A percentile compares a stretch with the other conserved stretches of the same genome.
phyloP scores from a whole-genome alignment of 352 stramenopile genomes.

The Globisporangium nagaii region DNA sequence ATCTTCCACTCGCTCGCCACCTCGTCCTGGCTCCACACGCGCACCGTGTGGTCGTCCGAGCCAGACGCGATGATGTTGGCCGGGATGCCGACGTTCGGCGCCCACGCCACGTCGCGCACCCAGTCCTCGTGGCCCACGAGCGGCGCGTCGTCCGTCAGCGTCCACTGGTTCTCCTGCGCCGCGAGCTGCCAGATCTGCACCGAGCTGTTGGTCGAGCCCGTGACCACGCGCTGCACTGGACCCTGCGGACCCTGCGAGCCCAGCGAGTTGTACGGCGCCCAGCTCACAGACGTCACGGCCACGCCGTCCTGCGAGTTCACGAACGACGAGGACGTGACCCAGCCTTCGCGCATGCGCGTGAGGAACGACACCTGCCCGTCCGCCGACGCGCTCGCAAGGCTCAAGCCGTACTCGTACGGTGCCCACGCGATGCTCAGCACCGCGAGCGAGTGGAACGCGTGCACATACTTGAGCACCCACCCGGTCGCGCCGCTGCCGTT shows the following conservation, averaged over 20 bases:
- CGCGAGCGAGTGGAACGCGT: conserved; percentile 61
- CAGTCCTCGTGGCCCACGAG: conserved; percentile 74
- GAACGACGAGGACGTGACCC: conserved; percentile 74
- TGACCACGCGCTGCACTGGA: conserved; percentile 69
- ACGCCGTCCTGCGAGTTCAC: conserved; percentile 67
- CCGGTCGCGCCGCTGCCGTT: conserved; percentile 48
- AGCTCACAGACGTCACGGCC: conserved; percentile 76
- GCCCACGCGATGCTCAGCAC: conserved; percentile 83
- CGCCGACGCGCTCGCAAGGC: conserved; percentile 69
- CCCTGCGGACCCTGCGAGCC: conserved; percentile 60
- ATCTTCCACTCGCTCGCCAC: conserved; percentile 49
- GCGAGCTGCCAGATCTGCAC: conserved; percentile 63
- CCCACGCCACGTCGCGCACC: conserved; percentile 81
- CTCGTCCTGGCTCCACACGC: conserved; percentile 76
- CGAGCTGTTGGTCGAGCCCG: conserved; percentile 55
- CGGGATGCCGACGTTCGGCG: conserved; percentile 77
- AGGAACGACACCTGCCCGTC: conserved; percentile 83
- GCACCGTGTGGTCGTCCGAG: conserved; percentile 81
- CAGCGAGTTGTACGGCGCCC: conserved; percentile 85
- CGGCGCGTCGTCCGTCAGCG: conserved; percentile 29
- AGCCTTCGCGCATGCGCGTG: conserved; percentile 76
- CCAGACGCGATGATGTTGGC: conserved; percentile 74
- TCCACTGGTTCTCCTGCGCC: conserved; percentile 29
- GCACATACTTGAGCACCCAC: conserved; percentile 75
- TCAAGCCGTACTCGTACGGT: conserved; percentile 84